phyloP scores from a whole-genome alignment of 148 eudicot genomes.

The Linanthus parryae region DNA sequence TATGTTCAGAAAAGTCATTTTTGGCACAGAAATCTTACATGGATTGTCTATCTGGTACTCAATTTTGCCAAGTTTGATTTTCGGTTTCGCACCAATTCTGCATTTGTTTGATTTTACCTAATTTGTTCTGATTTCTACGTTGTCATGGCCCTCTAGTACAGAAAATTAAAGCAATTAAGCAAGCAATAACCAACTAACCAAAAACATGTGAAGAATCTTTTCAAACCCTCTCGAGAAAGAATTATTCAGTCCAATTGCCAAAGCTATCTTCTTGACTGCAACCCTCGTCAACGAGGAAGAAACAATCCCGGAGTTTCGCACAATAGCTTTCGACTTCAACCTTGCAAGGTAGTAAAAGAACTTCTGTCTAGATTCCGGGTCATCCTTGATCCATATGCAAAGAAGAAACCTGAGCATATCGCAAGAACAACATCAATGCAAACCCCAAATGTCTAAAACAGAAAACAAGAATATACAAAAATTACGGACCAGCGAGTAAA shows the following conservation, averaged over 20 bases:
- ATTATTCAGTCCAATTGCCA: constrained; percentile 70
- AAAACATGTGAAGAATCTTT: constrained; percentile 85
- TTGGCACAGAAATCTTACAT: too few species aligned
- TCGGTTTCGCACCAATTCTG: too few species aligned
- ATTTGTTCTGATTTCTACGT: too few species aligned
- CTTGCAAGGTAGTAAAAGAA: constrained; percentile 58
- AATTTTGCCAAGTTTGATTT: too few species aligned
- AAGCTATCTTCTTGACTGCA: constrained; percentile 61
- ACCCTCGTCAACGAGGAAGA: constrained; percentile 66
- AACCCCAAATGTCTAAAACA: background rate
- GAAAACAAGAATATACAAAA: background rate
- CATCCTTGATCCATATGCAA: constrained; percentile 96
- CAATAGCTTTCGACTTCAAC: constrained; percentile 62
- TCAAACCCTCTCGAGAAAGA: constrained; percentile 98
- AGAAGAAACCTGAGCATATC: constrained; percentile 73
- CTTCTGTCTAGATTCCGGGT: constrained; percentile 48
- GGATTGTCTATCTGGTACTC: too few species aligned
- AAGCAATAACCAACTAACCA: constrained; percentile 45
- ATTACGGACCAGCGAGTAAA: constrained; percentile 71
- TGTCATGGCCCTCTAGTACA: background rate
- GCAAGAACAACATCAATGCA: constrained; percentile 1
- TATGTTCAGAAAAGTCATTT: too few species aligned
- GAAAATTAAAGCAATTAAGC: constrained; percentile 3
- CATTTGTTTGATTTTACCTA: too few species aligned
- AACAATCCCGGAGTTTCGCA: constrained; percentile 55